These are phyloP conservation scores for Kurtzmaniella fragi DNA, from an alignment of 805 yeast species.

Conservation along the genomic window DNA sequence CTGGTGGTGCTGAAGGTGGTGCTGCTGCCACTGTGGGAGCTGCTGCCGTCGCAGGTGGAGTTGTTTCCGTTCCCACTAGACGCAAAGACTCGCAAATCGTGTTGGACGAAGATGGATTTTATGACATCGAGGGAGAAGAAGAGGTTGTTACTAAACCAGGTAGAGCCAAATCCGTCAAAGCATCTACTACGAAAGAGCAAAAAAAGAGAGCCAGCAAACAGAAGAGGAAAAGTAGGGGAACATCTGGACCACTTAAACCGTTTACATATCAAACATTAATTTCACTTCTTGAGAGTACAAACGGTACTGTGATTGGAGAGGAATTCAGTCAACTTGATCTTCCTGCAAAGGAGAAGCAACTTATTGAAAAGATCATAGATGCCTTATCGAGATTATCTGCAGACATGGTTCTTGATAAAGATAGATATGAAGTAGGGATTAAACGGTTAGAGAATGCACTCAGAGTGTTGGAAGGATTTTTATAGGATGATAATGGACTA, in stretches of 20 bases:
- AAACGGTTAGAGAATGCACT: constrained; percentile 76
- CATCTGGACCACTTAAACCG: constrained; percentile 22
- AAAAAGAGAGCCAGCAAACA: constrained; percentile 14
- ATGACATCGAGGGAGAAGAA: constrained; percentile 36
- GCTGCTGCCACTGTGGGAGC: not conserved
- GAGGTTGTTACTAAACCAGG: constrained; percentile 25
- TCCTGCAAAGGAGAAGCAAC: constrained; percentile 69
- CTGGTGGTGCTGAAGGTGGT: constrained; percentile 1
- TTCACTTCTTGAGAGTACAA: constrained; percentile 49
- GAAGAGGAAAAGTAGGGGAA: constrained; percentile 4
- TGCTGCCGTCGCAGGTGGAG: not conserved
- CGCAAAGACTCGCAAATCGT: not conserved
- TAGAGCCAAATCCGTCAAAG: constrained; percentile 30
- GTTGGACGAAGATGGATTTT: constrained; percentile 21
- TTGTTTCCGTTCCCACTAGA: not conserved
- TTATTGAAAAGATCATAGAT: constrained; percentile 82
- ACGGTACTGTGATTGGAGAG: constrained; percentile 58
- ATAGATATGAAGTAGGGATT: constrained; percentile 74
- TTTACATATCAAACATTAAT: constrained; percentile 44
- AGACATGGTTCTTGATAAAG: constrained; percentile 84
- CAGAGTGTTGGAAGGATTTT: constrained; percentile 78
- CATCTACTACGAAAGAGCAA: constrained; percentile 17
- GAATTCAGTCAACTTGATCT: constrained; percentile 72
- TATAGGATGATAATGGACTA: constrained; percentile 13
- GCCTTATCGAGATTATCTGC: constrained; percentile 80